Conservation (phyloP, 352 stramenopile genomes). For the Pelagophyceae sp. region DNA sequence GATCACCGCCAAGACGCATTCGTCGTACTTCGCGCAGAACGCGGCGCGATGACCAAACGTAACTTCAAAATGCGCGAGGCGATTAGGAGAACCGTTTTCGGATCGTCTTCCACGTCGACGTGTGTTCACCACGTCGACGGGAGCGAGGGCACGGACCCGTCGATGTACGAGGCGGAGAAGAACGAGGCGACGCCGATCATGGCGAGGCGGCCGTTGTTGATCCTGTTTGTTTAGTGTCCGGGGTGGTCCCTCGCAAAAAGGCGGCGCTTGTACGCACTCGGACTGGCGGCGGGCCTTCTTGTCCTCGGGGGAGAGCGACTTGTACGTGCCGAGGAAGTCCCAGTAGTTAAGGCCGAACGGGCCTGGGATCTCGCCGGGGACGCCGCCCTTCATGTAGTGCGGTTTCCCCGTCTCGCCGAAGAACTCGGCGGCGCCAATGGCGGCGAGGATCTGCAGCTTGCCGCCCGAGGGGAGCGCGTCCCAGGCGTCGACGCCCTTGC, state of each 20-base stretch:
- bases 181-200: conserved; percentile 53
- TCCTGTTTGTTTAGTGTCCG: no score
- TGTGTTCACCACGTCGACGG: conserved; percentile 10
- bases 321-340: conserved; percentile 47
- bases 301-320: conserved; percentile 37
- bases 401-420: conserved; percentile 38
- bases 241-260: conserved; percentile 45
- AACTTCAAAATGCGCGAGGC: no score
- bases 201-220: conserved; percentile 56
- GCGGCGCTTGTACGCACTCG: no score
- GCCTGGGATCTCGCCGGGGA: conserved; percentile 46
- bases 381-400: conserved; percentile 54
- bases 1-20: conserved; percentile 13
- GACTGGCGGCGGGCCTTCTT: conserved; percentile 40
- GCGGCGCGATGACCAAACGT: background rate
- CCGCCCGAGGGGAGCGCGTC: conserved; percentile 47
- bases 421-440: conserved; percentile 50
- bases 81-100: no score
- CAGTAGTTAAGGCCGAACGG: conserved; percentile 34
- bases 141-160: conserved; percentile 40
- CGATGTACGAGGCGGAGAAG: conserved; percentile 40
- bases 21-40: conserved; percentile 12
- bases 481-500: conserved; percentile 50
- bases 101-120: no score
- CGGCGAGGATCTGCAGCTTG: conserved; percentile 53